Evolutionary conservation across 768 basidiomycete species (phyloP).

Genomic region (Suillus plorans): DNA sequence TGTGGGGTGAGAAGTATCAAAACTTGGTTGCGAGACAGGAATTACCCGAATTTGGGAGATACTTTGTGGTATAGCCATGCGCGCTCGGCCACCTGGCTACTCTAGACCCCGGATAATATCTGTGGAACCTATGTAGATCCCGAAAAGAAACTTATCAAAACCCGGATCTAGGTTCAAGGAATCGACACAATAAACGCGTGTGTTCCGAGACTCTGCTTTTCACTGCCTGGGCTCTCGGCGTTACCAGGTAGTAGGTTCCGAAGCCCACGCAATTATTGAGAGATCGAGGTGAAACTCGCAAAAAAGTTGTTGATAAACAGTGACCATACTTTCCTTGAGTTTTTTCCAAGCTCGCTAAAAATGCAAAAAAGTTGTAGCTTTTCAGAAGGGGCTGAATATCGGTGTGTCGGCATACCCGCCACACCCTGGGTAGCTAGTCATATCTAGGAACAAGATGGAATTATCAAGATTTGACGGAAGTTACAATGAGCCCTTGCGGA

Average conservation of each 20-base stretch:
- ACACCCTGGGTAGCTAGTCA: background rate
- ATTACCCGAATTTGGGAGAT: background rate
- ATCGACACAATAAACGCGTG: background rate
- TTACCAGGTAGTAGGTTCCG: background rate
- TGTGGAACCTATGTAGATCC: background rate
- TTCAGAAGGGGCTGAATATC: background rate
- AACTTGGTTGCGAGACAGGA: background rate
- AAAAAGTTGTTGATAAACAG: background rate
- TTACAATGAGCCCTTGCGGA: background rate
- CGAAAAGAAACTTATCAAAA: background rate
- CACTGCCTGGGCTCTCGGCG: background rate
- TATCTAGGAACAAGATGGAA: constrained; percentile 1
- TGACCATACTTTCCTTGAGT: background rate
- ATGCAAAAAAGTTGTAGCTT: background rate
- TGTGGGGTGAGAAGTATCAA: constrained; percentile 3
- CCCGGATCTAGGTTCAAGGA: background rate
- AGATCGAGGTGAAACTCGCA: background rate
- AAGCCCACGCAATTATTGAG: background rate
- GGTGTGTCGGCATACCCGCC: background rate
- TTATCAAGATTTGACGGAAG: background rate
- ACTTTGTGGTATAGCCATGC: background rate
- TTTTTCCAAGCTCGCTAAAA: background rate
- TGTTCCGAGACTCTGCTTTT: background rate
- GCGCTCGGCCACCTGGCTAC: background rate
- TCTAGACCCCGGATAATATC: background rate